Base-by-base conservation (phyloP, 1,284 basidiomycete genomes). In the Wallemia hederae region DNA sequence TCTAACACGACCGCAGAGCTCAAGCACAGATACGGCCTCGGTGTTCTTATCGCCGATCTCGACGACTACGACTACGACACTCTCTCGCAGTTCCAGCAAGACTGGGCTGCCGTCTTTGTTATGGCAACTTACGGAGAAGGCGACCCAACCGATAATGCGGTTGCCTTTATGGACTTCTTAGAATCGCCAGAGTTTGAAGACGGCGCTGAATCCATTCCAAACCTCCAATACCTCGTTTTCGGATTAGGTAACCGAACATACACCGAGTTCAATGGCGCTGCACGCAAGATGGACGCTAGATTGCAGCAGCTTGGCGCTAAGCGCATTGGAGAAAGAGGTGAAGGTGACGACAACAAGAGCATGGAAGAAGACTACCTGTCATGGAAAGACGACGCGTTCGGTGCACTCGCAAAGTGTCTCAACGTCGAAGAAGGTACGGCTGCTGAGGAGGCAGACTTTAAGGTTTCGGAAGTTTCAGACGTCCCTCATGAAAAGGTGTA, bases 291-390 rank as follows among this genome's bases (percentile, higher is more conserved):
- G 62, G 91, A 98, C 69, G 69, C 75, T 2, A 73, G 80, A 56
- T 74, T 98, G 62, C 69, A 76, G 9, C 80, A 81, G 66, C 82
- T 92, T 74, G 91, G 90, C 29, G 94, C 81, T 27, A 72, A 77
- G 62, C 80, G 89, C 63, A 85, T 98, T 60, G 91, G 91, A 60
- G 82, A 85, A 70, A 78, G 83, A 55, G 94, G 92, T 22, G 90
- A 97, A 73, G 92, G 92, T 65, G 92, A 98, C 69, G 92, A 98
- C 70, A 92, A 98, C 73, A 94, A 94, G 76, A 90, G 85, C 69
- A 92, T 98, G 87, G 92, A 98, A 72, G 94, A 98, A 74, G 92
- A 98, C 73, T 98, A 97, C 70, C 78, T 98, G n/a, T 89, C 87
- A 65, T 98, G 92, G 92, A 98, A 98, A 72, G 92, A 98, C 70